Percentiles rank a stretch among this genome's conserved stretches.
phyloP scores from a whole-genome alignment of 495 filamentous ascomycete genomes.

The Penicillium egyptiacum region DNA sequence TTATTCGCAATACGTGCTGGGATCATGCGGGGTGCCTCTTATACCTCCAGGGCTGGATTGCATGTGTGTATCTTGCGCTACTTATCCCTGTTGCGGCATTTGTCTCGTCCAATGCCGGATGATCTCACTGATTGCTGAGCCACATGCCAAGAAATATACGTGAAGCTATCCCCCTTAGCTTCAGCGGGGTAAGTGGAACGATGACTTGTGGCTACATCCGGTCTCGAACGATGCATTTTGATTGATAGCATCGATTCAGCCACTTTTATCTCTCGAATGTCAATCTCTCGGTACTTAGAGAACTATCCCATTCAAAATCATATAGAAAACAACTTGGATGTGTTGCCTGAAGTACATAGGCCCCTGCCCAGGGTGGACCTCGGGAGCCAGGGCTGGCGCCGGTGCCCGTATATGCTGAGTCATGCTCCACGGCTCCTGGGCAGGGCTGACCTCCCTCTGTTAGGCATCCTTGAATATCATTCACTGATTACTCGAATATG shows the following conservation, averaged over 20 bases:
- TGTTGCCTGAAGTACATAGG: not conserved
- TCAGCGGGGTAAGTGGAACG: constrained; percentile 1
- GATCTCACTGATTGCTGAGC: constrained; percentile 7
- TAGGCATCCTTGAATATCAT: not conserved
- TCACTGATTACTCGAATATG: constrained; percentile 8
- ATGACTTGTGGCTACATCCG: not conserved
- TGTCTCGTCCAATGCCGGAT: constrained; percentile 1
- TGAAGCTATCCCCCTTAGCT: constrained; percentile 4
- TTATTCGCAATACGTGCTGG: not conserved
- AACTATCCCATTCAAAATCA: not conserved
- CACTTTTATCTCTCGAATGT: not conserved
- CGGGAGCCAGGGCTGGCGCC: no score
- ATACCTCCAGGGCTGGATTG: not conserved
- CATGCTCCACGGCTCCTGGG: not conserved
- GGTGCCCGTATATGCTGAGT: constrained; percentile 3
- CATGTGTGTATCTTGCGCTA: not conserved
- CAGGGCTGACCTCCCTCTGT: not conserved
- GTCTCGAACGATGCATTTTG: not conserved
- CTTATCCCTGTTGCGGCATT: constrained; percentile 2
- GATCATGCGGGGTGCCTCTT: not conserved
- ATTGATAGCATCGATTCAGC: not conserved
- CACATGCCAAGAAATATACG: constrained; percentile 7
- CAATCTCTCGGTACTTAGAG: not conserved
- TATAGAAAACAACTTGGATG: not conserved
- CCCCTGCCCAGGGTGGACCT: no score